Evolutionary conservation across 2,329 filamentous ascomycete genomes (phyloP), one percentile per base, ranked within the genome.

Genomic region (Teratosphaeria gauchensis): DNA sequence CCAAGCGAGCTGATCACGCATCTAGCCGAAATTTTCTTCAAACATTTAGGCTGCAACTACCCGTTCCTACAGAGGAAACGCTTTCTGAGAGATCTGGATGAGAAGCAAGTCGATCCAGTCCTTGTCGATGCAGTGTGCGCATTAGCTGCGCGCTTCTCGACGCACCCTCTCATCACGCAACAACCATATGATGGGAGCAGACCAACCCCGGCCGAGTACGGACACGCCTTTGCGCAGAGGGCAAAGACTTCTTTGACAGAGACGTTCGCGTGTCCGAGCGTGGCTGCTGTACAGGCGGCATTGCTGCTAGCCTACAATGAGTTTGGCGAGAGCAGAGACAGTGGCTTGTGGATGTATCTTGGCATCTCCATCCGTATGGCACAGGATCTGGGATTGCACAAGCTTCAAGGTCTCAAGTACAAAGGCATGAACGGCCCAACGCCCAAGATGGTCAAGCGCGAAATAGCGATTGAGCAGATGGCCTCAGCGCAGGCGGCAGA

Each of bases 271-370:
- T 94, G 88, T 61, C 90, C 90, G 0, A 90, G 86, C 1, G 85
- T 95, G 1, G 87, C 88, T 28, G 90, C 89, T 9, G 89, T 94
- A 0, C 91, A 95, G 66, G 89, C 90, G 0, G 91, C 87, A 54
- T 74, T 95, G 11, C 76, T 96, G 31, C 83, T 96, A 74, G 90
- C 90, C 0, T 95, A 95, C 68, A 90, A 95, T 64, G 87, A 92
- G 51, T 95, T 96, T 65, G 91, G 90, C 1, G 88, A 89, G 11
- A 89, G 90, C 64, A 89, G 92, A 66, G 91, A 95, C 68, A 95
- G 90, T 70, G 89, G 90, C 0, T 74, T 96, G 6, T 96, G 91
- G 90, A 95, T 95, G 90, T 95, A 95, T 69, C 78, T 95, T 1
- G 91, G 90, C 0, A 86, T 92, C 56, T 87, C 90, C 0, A 95